Evolutionary conservation across 1,139 yeast genomes (phyloP).

Genomic region (Geotrichum macrosporum): DNA sequence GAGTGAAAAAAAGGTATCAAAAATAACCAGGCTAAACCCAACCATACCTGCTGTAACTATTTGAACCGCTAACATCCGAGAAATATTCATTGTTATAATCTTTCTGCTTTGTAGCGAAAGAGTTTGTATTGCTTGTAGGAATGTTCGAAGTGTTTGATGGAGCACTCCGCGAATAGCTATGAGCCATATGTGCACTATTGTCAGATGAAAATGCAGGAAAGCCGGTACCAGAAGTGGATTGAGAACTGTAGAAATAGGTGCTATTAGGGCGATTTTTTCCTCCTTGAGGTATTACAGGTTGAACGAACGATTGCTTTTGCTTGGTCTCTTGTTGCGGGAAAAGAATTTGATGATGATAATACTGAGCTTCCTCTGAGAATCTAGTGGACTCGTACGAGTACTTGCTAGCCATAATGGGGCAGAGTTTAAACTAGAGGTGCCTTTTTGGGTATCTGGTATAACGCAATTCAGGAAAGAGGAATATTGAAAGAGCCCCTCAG

Average conservation of each 20-base stretch:
- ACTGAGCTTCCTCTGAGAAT: not conserved
- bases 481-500: no score
- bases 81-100: conserved; percentile 3
- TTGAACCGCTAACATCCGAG: conserved; percentile 1
- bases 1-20: not conserved
- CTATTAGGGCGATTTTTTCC: not conserved
- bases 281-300: not conserved
- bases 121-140: not conserved
- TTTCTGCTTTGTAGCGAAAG: conserved; percentile 2
- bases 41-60: conserved; percentile 6
- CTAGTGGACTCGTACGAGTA: not conserved
- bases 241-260: not conserved
- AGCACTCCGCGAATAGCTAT: not conserved
- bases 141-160: conserved; percentile 1
- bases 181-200: not conserved
- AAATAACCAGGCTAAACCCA: no score
- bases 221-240: not conserved
- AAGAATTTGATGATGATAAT: conserved; percentile 1
- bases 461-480: no score
- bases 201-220: not conserved
- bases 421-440: no score
- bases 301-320: not conserved
- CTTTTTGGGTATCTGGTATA: no score
- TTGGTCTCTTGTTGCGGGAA: conserved; percentile 1
- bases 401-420: conserved; percentile 4